Conservation (phyloP, 1,139 yeast genomes). For the Eremothecium sinecaudum region DNA sequence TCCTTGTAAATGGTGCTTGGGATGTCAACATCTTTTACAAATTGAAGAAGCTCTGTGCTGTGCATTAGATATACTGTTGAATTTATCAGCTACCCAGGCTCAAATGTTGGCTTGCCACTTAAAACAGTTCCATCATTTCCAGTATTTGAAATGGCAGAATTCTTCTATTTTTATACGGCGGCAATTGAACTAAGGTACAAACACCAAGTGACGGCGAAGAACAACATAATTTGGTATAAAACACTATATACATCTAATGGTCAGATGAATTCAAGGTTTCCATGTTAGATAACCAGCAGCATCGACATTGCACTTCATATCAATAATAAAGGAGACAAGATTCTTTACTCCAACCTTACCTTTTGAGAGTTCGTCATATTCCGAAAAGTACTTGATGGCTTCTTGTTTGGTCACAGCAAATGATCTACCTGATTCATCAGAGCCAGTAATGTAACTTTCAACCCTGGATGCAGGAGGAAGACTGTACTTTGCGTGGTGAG, state of each 20-base stretch:
- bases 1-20: constrained; percentile 28
- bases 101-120: too few species aligned
- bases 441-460: constrained; percentile 28
- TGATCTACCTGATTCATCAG: constrained; percentile 53
- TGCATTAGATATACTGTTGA: too few species aligned
- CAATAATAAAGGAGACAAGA: constrained; percentile 18
- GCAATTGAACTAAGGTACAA: too few species aligned
- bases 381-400: constrained; percentile 51
- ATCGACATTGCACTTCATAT: constrained; percentile 22
- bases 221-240: too few species aligned
- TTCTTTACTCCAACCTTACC: constrained; percentile 54
- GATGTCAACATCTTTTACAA: constrained; percentile 10
- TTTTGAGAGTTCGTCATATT: constrained; percentile 32
- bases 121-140: too few species aligned
- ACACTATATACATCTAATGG: too few species aligned
- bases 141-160: too few species aligned
- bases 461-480: constrained; percentile 60
- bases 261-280: constrained; percentile 7
- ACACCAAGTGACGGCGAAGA: too few species aligned
- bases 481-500: constrained; percentile 55
- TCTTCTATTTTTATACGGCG: too few species aligned
- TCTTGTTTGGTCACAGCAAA: constrained; percentile 62
- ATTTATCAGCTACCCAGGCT: too few species aligned
- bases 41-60: too few species aligned
- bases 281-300: constrained; percentile 12